Conservation (phyloP, 495 filamentous ascomycete species). For the Trichocladium antarcticum region DNA sequence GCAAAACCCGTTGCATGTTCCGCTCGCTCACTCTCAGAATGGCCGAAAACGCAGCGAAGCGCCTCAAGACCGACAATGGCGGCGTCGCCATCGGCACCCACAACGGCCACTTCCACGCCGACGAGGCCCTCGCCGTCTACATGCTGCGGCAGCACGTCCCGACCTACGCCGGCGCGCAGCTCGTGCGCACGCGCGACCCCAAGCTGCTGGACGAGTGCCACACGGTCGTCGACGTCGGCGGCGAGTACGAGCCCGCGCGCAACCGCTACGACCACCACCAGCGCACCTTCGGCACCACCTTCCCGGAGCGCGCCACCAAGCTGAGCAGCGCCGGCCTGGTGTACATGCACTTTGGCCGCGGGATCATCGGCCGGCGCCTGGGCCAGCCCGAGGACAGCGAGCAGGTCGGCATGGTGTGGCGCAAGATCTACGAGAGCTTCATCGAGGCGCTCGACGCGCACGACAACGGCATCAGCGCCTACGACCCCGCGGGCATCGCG, state of each 20-base stretch:
- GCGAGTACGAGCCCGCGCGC: conserved; percentile 63
- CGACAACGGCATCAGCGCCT: conserved; percentile 83
- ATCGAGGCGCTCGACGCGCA: conserved; percentile 94
- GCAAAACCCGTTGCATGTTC: conserved; percentile 15
- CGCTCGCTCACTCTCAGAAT: conserved; percentile 24
- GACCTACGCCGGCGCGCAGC: conserved; percentile 57
- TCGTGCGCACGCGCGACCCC: conserved; percentile 81
- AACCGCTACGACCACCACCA: conserved; percentile 97
- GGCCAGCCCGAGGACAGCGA: conserved; percentile 40
- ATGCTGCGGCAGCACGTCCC: conserved; percentile 79
- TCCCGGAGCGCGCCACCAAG: conserved; percentile 68
- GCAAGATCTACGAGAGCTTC: conserved; percentile 86
- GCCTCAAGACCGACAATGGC: conserved; percentile 47
- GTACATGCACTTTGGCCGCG: conserved; percentile 86
- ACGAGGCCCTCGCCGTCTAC: conserved; percentile 95
- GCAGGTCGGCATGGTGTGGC: conserved; percentile 62
- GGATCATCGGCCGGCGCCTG: conserved; percentile 64
- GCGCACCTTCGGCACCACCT: conserved; percentile 70
- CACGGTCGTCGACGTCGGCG: conserved; percentile 91
- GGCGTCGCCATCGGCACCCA: conserved; percentile 72
- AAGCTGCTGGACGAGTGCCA: conserved; percentile 68
- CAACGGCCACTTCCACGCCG: conserved; percentile 97
- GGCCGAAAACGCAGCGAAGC: conserved; percentile 59
- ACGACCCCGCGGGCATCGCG: conserved; percentile 53
- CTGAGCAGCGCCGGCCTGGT: conserved; percentile 87